Conservation (phyloP, 140 eudicot genomes). For the Eryngium alpinum region DNA sequence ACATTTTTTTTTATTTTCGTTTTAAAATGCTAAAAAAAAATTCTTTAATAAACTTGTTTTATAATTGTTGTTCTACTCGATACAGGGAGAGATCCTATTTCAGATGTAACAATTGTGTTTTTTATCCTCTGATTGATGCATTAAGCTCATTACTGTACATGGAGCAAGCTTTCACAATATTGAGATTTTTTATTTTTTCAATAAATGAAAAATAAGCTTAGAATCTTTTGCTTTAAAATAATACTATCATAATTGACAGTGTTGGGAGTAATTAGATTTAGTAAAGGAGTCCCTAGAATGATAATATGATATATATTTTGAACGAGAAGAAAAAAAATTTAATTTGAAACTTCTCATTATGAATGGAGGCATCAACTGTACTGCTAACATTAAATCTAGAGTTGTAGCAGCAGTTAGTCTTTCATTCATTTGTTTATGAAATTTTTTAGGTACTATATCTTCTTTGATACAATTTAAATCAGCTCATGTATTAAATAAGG, state of each 20-base stretch:
- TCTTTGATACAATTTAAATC: conserved; percentile 6
- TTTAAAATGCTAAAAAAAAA: too few relatives aligned
- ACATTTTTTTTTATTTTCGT: too few relatives aligned
- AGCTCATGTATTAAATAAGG: conserved; percentile 7
- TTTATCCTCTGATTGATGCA: not conserved
- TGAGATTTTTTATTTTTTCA: not conserved
- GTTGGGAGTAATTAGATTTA: too few relatives aligned
- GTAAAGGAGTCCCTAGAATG: not conserved
- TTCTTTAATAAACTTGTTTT: too few relatives aligned
- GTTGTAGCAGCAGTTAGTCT: not conserved
- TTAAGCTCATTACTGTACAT: not conserved
- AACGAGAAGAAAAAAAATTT: not conserved
- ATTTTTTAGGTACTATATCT: not conserved
- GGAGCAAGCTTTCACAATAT: not conserved
- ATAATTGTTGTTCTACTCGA: too few relatives aligned
- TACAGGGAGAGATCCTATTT: not conserved
- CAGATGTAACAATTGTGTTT: not conserved
- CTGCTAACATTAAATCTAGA: not conserved
- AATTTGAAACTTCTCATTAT: not conserved
- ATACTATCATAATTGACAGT: too few relatives aligned
- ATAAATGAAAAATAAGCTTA: too few relatives aligned
- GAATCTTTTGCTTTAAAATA: too few relatives aligned
- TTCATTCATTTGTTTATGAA: not conserved
- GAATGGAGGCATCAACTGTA: not conserved
- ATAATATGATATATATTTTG: not conserved